Evolutionary conservation across 108 stramenopile genomes (phyloP).

Genomic region (Aurantiochytrium sp.): DNA sequence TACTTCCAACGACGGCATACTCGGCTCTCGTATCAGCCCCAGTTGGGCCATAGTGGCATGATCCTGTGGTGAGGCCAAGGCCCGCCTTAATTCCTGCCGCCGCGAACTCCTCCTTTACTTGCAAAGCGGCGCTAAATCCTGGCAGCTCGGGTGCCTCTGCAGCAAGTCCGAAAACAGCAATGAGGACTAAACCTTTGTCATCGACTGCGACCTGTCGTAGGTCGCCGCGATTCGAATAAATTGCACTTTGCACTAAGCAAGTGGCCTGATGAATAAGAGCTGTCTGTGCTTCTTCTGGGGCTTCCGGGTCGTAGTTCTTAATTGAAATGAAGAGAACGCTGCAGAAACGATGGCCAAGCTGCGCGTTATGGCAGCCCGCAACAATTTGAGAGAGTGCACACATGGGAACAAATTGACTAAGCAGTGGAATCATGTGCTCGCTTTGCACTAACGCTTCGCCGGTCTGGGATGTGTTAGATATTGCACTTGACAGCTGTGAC

Average conservation of each 20-base stretch:
- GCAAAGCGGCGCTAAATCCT: background rate
- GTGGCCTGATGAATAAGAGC: background rate
- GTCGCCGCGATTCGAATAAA: background rate
- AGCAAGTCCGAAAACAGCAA: background rate
- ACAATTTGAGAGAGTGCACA: background rate
- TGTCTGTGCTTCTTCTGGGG: background rate
- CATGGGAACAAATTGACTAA: background rate
- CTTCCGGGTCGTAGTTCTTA: background rate
- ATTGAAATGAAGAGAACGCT: background rate
- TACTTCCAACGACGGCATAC: background rate
- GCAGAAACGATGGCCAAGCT: background rate
- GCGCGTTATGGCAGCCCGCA: background rate
- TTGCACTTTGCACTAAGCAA: background rate
- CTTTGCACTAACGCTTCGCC: too few relatives aligned
- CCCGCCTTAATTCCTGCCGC: background rate
- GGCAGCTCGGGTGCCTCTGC: background rate
- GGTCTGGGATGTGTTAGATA: too few relatives aligned
- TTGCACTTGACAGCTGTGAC: too few relatives aligned
- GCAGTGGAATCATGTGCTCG: background rate
- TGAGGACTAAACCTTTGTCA: slow-evolving; percentile 3
- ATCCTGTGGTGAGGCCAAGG: background rate
- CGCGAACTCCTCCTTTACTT: background rate
- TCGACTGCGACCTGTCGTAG: background rate
- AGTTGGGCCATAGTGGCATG: background rate
- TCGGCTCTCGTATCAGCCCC: background rate